Percentiles rank a stretch among this genome's conserved stretches.
These are phyloP conservation scores for Casaregolazyma suthepensis DNA, from an alignment of 1,139 yeast genomes.

Conservation along the genomic window DNA sequence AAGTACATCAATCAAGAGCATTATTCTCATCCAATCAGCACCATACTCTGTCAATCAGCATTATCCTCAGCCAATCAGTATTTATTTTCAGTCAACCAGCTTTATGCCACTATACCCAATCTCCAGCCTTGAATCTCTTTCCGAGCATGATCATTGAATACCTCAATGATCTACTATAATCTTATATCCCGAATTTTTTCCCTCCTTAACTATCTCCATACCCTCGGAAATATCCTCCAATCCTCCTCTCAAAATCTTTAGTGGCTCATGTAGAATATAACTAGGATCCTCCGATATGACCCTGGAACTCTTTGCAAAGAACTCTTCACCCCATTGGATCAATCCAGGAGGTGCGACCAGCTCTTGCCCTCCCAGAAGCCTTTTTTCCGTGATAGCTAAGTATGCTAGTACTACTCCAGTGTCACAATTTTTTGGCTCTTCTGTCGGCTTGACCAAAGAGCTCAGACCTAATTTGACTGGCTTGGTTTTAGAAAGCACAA, in stretches of 20 bases:
- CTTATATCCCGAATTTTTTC: neutral
- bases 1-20: no score
- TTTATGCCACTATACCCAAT: no score
- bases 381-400: conserved; percentile 32
- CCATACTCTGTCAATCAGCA: no score
- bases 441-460: conserved; percentile 31
- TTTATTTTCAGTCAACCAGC: no score
- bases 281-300: conserved; percentile 12
- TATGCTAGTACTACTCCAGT: conserved; percentile 34
- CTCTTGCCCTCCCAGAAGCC: conserved; percentile 18
- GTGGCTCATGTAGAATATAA: conserved; percentile 27
- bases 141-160: conserved; percentile 10
- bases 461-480: conserved; percentile 12
- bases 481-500: conserved; percentile 37
- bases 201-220: neutral
- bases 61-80: no score
- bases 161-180: conserved; percentile 1
- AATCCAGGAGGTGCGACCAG: conserved; percentile 20
- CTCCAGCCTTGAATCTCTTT: no score
- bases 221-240: neutral
- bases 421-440: conserved; percentile 25
- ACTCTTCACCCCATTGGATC: conserved; percentile 16
- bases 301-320: conserved; percentile 21
- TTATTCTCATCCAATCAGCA: no score
- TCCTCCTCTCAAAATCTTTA: conserved; percentile 34